Base-by-base conservation (phyloP, 2,329 filamentous ascomycete genomes). In the Phoma herbarum region DNA sequence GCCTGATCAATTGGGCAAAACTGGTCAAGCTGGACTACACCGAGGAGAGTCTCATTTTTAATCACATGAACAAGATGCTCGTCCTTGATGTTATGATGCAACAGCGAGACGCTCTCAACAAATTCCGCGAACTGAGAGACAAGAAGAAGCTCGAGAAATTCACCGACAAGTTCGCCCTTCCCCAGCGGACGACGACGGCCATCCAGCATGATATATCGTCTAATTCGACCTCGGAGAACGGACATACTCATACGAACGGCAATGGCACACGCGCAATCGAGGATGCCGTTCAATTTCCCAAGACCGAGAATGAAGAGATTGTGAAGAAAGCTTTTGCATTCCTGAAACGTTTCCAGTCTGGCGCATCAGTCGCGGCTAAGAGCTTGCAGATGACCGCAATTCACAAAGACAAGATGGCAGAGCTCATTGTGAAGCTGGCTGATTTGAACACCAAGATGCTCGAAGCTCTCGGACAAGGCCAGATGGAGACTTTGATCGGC, bases 1-100 rank as follows among this genome's bases (percentile, higher is more conserved):
- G 76, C 22, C 65, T 79, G 9, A 54, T 78, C 11, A 68, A 79
- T 26, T 79, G 77, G 77, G 76, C 71, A 9, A 66, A 73, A 33
- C 64, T 74, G 8, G 70, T 76, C 2, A 59, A 66, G 4, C 62
- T 79, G 3, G 70, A 72, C 42, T 74, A 75, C 52, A 66, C 65
- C 23, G 72, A 76, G 42, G 71, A 77, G 5, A 60, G 64, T 1
- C 60, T 76, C 2, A 59, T 73, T 6, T 69, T 77, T 31, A 74
- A 71, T 47, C 71, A 72, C 39, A 61, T 74, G 35, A 69, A 68
- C 39, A 75, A 74, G 44, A 68, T 67, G 4, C 59, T 78, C 2
- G 65, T 78, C 10, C 66, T 77, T 41, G 74, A 76, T 26, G 68
- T 78, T 8, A 57, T 78, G 25, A 68, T 75, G 48, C 72, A 77